Evolutionary conservation across 2,329 filamentous ascomycete species (phyloP).

Genomic region (Pseudocercospora vitis): DNA sequence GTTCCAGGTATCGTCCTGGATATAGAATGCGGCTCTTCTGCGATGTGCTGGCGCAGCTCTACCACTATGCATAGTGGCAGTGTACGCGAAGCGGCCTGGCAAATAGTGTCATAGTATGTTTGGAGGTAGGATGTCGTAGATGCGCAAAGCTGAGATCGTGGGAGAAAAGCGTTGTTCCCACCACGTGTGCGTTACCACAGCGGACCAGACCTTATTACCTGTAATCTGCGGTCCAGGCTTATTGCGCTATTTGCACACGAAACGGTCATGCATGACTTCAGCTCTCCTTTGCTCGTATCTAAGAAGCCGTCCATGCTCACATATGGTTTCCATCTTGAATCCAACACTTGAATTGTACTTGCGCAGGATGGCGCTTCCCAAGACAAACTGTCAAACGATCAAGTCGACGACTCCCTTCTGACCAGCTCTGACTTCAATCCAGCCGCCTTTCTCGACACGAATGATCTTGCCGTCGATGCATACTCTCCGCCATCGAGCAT

Average conservation of each 20-base stretch:
- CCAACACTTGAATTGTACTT: neutral
- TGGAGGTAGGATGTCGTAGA: too few species aligned
- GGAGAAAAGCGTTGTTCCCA: neutral
- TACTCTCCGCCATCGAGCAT: conserved; percentile 76
- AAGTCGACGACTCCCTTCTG: conserved; percentile 42
- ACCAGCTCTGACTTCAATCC: conserved; percentile 64
- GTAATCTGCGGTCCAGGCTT: neutral
- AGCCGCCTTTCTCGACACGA: conserved; percentile 67
- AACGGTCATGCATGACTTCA: neutral
- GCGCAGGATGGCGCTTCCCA: neutral
- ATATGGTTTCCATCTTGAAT: neutral
- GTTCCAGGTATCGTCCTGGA: conserved; percentile 7
- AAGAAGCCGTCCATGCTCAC: neutral
- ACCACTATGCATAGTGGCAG: neutral
- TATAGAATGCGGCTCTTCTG: conserved; percentile 1
- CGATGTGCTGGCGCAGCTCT: neutral
- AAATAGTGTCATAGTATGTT: neutral
- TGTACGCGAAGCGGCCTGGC: neutral
- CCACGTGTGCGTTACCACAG: neutral
- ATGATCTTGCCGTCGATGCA: conserved; percentile 93
- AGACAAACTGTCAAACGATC: conserved; percentile 7
- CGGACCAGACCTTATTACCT: neutral
- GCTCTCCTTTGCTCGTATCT: neutral
- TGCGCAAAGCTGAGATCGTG: neutral
- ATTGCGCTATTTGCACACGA: neutral